Percentiles rank a stretch among this genome's conserved stretches.
Conservation (phyloP, 2,329 filamentous ascomycete species). For the Ampelomyces quisqualis region DNA sequence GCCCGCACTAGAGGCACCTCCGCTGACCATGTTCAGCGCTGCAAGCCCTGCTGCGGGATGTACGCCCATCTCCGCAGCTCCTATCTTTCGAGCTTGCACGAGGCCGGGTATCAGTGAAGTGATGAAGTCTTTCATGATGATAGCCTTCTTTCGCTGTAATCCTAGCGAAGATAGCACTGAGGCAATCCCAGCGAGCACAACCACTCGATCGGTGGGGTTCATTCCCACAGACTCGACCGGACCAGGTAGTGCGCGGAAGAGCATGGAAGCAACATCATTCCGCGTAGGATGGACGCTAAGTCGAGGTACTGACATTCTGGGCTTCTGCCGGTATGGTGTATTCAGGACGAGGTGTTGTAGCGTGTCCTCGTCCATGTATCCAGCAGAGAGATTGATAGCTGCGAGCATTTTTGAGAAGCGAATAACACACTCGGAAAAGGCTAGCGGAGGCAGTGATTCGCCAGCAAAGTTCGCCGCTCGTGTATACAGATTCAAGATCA, state of each 20-base stretch:
- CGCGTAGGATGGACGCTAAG: slow-evolving; percentile 40
- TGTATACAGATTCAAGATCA: slow-evolving; percentile 72
- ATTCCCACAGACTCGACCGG: slow-evolving; percentile 58
- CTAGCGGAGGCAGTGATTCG: slow-evolving; percentile 69
- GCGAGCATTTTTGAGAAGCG: slow-evolving; percentile 71
- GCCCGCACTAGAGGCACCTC: slow-evolving; percentile 71
- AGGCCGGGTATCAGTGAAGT: slow-evolving; percentile 79
- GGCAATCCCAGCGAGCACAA: slow-evolving; percentile 81
- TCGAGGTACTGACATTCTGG: slow-evolving; percentile 37
- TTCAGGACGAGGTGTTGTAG: slow-evolving; percentile 50
- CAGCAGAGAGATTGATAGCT: slow-evolving; percentile 65
- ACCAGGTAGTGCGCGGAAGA: slow-evolving; percentile 54
- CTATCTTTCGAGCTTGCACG: slow-evolving; percentile 85
- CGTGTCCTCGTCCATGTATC: slow-evolving; percentile 61
- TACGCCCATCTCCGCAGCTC: slow-evolving; percentile 93
- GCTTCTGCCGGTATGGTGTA: slow-evolving; percentile 50
- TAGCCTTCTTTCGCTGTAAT: slow-evolving; percentile 83
- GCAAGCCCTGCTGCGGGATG: slow-evolving; percentile 88
- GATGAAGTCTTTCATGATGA: slow-evolving; percentile 83
- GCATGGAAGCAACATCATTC: slow-evolving; percentile 41
- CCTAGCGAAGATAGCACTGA: slow-evolving; percentile 80
- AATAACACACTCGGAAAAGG: slow-evolving; percentile 71
- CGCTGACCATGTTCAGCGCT: slow-evolving; percentile 58
- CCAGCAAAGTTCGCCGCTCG: slow-evolving; percentile 63
- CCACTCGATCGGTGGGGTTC: slow-evolving; percentile 72